Conservation (phyloP, 805 yeast species). For the Phaffomyces antillensis region DNA sequence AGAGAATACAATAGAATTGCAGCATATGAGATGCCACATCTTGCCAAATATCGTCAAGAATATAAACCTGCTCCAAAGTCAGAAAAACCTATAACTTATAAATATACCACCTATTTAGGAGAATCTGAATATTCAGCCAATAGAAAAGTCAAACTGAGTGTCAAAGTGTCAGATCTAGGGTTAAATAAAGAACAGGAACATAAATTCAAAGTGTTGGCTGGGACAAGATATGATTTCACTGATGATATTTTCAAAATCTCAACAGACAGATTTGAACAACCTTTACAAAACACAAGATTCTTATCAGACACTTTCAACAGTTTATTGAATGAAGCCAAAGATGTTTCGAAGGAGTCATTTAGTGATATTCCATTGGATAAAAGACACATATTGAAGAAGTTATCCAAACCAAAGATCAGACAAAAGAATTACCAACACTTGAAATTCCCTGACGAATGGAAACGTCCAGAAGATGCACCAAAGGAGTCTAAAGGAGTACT, state of each 20-base stretch:
- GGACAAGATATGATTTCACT: slow-evolving; percentile 61
- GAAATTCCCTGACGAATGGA: slow-evolving; percentile 77
- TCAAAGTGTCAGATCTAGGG: slow-evolving; percentile 46
- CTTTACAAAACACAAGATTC: slow-evolving; percentile 80
- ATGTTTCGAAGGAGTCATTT: slow-evolving; percentile 48
- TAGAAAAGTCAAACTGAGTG: slow-evolving; percentile 56
- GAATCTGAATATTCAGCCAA: slow-evolving; percentile 53
- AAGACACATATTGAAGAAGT: slow-evolving; percentile 52
- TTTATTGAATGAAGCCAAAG: slow-evolving; percentile 60
- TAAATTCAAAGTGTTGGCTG: slow-evolving; percentile 74
- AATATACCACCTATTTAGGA: slow-evolving; percentile 68
- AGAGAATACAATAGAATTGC: slow-evolving; percentile 75
- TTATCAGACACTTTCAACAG: slow-evolving; percentile 57
- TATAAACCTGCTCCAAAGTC: slow-evolving; percentile 43
- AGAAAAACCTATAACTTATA: slow-evolving; percentile 49
- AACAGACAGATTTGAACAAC: slow-evolving; percentile 58
- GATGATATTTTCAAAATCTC: slow-evolving; percentile 58
- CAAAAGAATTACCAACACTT: slow-evolving; percentile 28
- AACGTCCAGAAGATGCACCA: slow-evolving; percentile 66
- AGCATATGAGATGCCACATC: slow-evolving; percentile 86
- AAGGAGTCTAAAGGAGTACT: slow-evolving; percentile 25
- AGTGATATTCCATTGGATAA: slow-evolving; percentile 76
- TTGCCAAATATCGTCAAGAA: slow-evolving; percentile 66
- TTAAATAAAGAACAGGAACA: slow-evolving; percentile 50
- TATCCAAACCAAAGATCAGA: slow-evolving; percentile 30